A percentile compares a stretch with the other conserved stretches of the same genome.
Conservation (phyloP, 2,329 filamentous ascomycete species). For the Claviceps sp. region DNA sequence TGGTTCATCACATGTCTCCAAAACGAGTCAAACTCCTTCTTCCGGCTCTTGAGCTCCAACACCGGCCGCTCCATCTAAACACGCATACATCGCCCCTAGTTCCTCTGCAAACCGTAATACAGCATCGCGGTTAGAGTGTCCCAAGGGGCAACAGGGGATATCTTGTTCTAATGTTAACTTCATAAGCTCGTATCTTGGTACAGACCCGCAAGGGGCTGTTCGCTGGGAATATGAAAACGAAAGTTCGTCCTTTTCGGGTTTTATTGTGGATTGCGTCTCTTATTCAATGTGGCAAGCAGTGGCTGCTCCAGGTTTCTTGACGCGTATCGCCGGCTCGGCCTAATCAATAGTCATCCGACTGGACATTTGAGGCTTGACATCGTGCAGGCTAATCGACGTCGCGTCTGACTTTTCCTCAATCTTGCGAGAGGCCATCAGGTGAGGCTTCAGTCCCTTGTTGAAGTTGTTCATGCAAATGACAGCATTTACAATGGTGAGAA, state of each 20-base stretch:
- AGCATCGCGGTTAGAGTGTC: not conserved
- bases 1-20: not conserved
- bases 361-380: conserved; percentile 40
- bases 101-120: not conserved
- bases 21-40: not conserved
- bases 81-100: not conserved
- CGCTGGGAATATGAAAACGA: conserved; percentile 1
- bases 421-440: conserved; percentile 48
- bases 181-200: conserved; percentile 6
- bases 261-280: not conserved
- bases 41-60: not conserved
- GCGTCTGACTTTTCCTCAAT: conserved; percentile 42
- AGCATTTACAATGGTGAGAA: conserved; percentile 79
- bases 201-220: conserved; percentile 2
- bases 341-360: conserved; percentile 52
- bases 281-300: not conserved
- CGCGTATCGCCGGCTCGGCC: conserved; percentile 4
- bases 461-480: conserved; percentile 86
- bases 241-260: not conserved
- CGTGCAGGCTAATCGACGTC: conserved; percentile 42
- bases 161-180: not conserved
- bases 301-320: not conserved
- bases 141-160: not conserved
- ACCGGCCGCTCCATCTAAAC: not conserved
- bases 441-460: conserved; percentile 73